Evolutionary conservation across 1,139 yeast genomes (phyloP).

Genomic region (Pichia sp.): DNA sequence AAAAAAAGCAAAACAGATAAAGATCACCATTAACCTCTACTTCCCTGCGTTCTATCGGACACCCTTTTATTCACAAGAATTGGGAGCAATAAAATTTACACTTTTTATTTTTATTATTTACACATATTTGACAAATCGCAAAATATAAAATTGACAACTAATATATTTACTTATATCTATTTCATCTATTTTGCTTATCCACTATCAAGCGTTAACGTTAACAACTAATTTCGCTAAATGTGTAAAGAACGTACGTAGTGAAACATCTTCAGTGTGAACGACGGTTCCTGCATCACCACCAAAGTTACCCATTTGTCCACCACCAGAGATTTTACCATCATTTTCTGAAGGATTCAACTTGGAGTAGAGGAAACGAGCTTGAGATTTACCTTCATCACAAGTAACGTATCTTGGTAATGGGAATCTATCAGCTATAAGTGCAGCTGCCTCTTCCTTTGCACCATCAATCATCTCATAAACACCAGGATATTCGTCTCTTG

Average conservation of each 20-base stretch:
- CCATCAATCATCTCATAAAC: constrained; percentile 82
- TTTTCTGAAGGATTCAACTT: constrained; percentile 89
- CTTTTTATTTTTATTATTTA: neutral
- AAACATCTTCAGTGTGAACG: constrained; percentile 92
- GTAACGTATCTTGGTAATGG: constrained; percentile 96
- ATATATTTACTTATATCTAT: neutral
- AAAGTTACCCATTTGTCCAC: constrained; percentile 34
- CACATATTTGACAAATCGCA: neutral
- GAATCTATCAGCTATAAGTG: constrained; percentile 84
- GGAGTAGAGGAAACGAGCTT: constrained; percentile 92
- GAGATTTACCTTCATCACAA: constrained; percentile 97
- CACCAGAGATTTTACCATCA: constrained; percentile 49
- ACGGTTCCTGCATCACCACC: constrained; percentile 55
- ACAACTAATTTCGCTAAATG: constrained; percentile 84
- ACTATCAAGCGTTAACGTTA: constrained; percentile 25
- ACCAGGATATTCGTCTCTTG: constrained; percentile 84
- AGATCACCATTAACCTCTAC: no score
- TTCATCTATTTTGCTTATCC: neutral
- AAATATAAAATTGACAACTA: neutral
- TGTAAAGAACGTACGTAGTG: constrained; percentile 85
- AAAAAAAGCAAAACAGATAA: no score
- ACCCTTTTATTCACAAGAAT: no score
- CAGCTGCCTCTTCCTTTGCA: constrained; percentile 91
- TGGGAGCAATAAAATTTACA: no score
- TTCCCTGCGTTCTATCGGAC: no score